These are phyloP conservation scores for Liriodendron chinense DNA, from an alignment of 164 flowering plant genomes.

Conservation along the genomic window DNA sequence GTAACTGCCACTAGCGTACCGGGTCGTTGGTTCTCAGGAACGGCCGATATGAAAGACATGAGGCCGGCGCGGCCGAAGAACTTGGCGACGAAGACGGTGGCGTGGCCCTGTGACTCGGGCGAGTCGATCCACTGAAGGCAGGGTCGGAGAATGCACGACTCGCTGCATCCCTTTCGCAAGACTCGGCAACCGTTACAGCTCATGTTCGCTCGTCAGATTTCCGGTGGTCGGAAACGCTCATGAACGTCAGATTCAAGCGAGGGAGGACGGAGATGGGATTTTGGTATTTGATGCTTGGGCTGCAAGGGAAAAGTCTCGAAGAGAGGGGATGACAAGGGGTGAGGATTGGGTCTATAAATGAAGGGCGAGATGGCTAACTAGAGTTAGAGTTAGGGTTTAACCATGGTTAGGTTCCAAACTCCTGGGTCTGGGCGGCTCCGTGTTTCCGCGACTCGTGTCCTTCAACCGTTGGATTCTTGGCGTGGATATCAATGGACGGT, in stretches of 20 bases:
- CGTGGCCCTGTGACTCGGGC: conserved; percentile 72
- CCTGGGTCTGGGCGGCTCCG: conserved; percentile 89
- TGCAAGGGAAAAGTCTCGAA: background rate
- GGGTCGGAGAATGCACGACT: conserved; percentile 57
- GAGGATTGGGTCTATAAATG: background rate
- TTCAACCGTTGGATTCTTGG: conserved; percentile 15
- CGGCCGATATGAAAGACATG: conserved; percentile 68
- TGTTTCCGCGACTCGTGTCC: conserved; percentile 70
- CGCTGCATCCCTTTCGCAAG: conserved; percentile 82
- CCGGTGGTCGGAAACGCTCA: background rate
- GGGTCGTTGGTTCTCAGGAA: conserved; percentile 52
- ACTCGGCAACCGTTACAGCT: conserved; percentile 92
- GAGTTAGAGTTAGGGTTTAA: conserved; percentile 1
- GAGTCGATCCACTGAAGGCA: conserved; percentile 67
- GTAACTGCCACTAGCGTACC: conserved; percentile 29
- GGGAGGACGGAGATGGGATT: background rate
- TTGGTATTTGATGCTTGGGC: background rate
- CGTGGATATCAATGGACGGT: conserved; percentile 5
- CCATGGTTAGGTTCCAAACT: conserved; percentile 51
- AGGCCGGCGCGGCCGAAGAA: conserved; percentile 90
- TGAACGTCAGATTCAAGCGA: background rate
- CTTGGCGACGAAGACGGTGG: conserved; percentile 82
- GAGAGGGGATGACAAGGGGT: background rate
- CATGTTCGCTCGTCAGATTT: conserved; percentile 28
- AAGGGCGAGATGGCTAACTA: background rate